Base-by-base conservation (phyloP, 768 basidiomycete species). In the Serendipita sp. region DNA sequence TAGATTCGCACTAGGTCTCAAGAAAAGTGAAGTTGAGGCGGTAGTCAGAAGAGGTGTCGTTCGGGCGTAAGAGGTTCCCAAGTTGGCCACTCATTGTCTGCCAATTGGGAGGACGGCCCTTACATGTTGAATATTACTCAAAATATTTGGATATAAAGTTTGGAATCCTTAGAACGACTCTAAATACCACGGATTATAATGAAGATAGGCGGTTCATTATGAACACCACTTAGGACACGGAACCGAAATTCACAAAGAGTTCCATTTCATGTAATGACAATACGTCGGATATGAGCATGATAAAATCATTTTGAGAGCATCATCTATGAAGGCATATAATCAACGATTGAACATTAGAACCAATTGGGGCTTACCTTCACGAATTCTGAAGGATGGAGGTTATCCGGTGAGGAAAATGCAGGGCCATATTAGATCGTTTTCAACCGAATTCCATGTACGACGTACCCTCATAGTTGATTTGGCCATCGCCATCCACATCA, bases 401-500 rank as follows among this genome's bases (percentile, higher is more conserved):
- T 65, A 62, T 23, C 23, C 56, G 54, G 48, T 58, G 34, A 36
- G 63, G 3, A 51, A 56, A 63, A 36, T 63, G 13, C 36, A 64
- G 67, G 30, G 34, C 66, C 23, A 66, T 65, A 44, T 48, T 44
- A 54, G 44, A 38, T 38, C 44, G 23, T 63, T 18, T 34, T 65
- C 60, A 44, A 45, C 67, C 23, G 68, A 48, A 44, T 15, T 2
- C 36, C 18, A 23, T 5, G 68, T 2, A 44, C 23, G 51, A 32
- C 81, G 65, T 66, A 86, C 87, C 87, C 1, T 88, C 85, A 72
- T 89, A 91, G 75, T 89, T 87, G 76, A 90, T 89, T 76, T 91
- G 89, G n/a, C 91, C 91, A 73, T 92, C 90, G 63, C 93, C 92
- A 71, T 96, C 91, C 62, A 91, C 81, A 73, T 96, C 92, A 65